Conservation (phyloP, 805 yeast genomes). For the Candida argentea region DNA sequence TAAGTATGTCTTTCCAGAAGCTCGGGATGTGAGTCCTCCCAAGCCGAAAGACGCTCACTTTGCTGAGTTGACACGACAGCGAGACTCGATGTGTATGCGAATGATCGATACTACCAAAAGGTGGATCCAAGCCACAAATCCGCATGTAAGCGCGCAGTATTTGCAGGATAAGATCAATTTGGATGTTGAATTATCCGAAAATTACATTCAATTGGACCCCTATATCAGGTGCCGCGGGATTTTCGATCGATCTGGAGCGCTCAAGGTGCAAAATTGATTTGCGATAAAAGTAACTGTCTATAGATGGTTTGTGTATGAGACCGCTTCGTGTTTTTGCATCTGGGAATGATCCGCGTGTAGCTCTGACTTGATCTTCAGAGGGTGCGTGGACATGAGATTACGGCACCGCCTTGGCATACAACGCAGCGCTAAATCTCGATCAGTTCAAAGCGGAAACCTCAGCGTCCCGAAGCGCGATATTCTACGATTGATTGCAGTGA, state of each 20-base stretch:
- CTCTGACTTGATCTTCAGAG: no score
- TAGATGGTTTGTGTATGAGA: no score
- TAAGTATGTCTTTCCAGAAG: slow-evolving; percentile 53
- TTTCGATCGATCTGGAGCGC: slow-evolving; percentile 66
- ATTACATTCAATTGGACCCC: slow-evolving; percentile 67
- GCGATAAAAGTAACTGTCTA: background rate
- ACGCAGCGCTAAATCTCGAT: no score
- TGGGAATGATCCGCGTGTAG: no score
- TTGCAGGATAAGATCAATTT: slow-evolving; percentile 45
- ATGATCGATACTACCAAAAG: slow-evolving; percentile 54
- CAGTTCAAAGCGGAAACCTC: no score
- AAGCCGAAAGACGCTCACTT: slow-evolving; percentile 31
- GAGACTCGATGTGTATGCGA: slow-evolving; percentile 42
- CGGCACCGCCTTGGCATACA: no score
- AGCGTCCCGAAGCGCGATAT: no score
- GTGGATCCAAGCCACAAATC: slow-evolving; percentile 66
- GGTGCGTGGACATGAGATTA: no score
- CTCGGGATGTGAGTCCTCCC: slow-evolving; percentile 38
- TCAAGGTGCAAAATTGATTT: slow-evolving; percentile 12
- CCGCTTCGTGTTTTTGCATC: no score
- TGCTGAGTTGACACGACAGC: slow-evolving; percentile 35
- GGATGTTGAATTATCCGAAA: slow-evolving; percentile 44
- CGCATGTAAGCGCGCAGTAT: slow-evolving; percentile 37
- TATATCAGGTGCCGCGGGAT: slow-evolving; percentile 70
- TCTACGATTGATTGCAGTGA: no score